These are phyloP conservation scores for Vitis amurensis DNA, from an alignment of 164 flowering plant genomes.

Conservation along the genomic window DNA sequence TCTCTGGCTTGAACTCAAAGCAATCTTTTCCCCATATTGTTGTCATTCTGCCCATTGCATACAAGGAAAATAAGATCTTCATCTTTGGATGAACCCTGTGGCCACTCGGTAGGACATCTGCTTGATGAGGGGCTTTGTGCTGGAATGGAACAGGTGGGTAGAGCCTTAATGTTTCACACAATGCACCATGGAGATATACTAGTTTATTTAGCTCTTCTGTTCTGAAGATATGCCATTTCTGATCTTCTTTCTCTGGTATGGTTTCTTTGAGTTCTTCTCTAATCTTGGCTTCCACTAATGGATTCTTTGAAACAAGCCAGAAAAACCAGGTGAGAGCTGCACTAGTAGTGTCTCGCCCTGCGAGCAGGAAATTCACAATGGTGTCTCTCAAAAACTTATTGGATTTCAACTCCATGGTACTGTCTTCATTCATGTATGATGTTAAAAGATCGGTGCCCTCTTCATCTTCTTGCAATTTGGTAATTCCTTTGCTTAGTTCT, in stretches of 20 bases:
- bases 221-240: constrained; percentile 8
- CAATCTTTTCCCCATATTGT: constrained; percentile 55
- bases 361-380: constrained; percentile 29
- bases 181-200: no score
- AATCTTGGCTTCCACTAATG: constrained; percentile 31
- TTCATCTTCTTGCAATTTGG: background rate
- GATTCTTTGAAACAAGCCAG: constrained; percentile 37
- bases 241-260: constrained; percentile 3
- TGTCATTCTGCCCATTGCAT: constrained; percentile 50
- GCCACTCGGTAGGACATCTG: constrained; percentile 49
- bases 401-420: background rate
- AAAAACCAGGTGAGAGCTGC: constrained; percentile 50
- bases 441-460: constrained; percentile 21
- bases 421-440: constrained; percentile 10
- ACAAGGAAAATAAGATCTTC: constrained; percentile 25
- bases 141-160: constrained; percentile 18
- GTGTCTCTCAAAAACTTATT: constrained; percentile 33
- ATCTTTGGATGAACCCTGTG: constrained; percentile 18
- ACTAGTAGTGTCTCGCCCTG: constrained; percentile 44
- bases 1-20: constrained; percentile 52
- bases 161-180: no score
- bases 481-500: background rate
- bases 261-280: constrained; percentile 24
- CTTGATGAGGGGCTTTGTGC: constrained; percentile 17
- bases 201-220: constrained; percentile 19